Base-by-base conservation (phyloP, 75 land plant genomes). In the Selaginella tamariscina region DNA sequence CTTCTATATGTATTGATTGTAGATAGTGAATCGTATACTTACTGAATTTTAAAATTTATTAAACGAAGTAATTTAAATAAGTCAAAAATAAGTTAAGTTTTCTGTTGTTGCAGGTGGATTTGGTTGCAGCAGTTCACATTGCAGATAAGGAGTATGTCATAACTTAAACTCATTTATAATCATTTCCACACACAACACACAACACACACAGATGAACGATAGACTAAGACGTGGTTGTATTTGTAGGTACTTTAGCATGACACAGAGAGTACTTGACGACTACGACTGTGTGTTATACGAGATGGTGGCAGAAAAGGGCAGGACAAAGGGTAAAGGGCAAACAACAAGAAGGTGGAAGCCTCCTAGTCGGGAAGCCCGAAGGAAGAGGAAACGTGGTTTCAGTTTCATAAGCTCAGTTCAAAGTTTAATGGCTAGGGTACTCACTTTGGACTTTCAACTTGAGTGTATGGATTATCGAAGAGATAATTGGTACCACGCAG, bases 281-380 rank as follows among this genome's bases (percentile, higher is more conserved):
- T 94, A 94, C 77, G 96, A 94, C 56, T 83, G 91, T 54, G 87
- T 94, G 31, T 76, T 94, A 33, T 94, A 90, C 82, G 98, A 94
- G 80, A 87, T 93, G 98, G 94, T 93, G 44, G 84, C 88, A n/a
- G 86, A 91, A 65, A 83, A 82, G 72, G 85, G 88, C 70, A 81
- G 77, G 63, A 39, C 5, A 5, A 39, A 39, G 15, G 49, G 49
- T 15, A 5, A 15, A 5, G 39, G 81, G 75, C 82, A 86, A 59
- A 84, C 76, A 22, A 81, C 80, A 64, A 79, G 71, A 71, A 70
- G 82, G 24, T 80, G 75, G 75, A 70, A 67, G 33, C 78, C 79
- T 27, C 77, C 74, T 2, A 87, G 76, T 65, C 82, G 76, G 66
- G 72, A 79, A 2, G 85, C 82, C 68, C 69, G 82, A 55, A 78